Evolutionary conservation across 1,284 basidiomycete genomes (phyloP).

Genomic region (Afroboletus lepidellus): DNA sequence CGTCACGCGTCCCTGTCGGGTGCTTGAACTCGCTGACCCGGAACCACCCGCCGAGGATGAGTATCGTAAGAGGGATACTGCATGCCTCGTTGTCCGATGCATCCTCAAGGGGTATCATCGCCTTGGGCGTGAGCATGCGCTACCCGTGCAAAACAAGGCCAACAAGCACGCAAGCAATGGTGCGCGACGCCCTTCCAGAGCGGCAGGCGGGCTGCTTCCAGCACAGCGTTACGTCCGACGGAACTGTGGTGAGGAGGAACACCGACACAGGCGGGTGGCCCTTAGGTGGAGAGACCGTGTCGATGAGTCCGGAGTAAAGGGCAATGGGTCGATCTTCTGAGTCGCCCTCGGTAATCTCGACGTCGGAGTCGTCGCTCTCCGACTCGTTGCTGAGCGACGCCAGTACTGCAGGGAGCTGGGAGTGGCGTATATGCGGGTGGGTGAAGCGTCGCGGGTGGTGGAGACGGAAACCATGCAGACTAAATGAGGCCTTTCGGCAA

Average conservation of each 20-base stretch:
- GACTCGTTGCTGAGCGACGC: constrained; percentile 25
- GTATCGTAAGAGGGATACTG: constrained; percentile 85
- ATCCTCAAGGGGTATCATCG: constrained; percentile 68
- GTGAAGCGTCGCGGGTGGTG: too few relatives aligned
- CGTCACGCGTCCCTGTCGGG: not conserved
- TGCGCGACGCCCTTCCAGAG: constrained; percentile 5
- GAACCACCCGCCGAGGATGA: constrained; percentile 94
- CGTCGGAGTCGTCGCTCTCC: constrained; percentile 26
- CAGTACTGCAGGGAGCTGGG: constrained; percentile 22
- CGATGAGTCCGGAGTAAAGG: constrained; percentile 3
- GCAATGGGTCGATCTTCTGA: constrained; percentile 26
- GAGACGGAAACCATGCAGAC: too few relatives aligned
- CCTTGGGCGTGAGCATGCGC: constrained; percentile 54
- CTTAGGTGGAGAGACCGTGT: constrained; percentile 20
- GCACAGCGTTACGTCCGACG: not conserved
- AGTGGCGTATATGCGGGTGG: not conserved
- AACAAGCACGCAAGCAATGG: constrained; percentile 80
- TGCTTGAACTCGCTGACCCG: constrained; percentile 39
- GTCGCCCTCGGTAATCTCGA: constrained; percentile 21
- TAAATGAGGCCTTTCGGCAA: too few relatives aligned
- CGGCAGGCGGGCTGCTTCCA: not conserved
- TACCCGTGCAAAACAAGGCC: constrained; percentile 82
- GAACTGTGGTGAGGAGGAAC: not conserved
- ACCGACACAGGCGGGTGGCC: not conserved
- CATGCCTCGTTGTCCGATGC: constrained; percentile 73